Evolutionary conservation across 345 rosid genomes (phyloP), one percentile per base, ranked within the genome.

Genomic region (Eucalyptus albens): DNA sequence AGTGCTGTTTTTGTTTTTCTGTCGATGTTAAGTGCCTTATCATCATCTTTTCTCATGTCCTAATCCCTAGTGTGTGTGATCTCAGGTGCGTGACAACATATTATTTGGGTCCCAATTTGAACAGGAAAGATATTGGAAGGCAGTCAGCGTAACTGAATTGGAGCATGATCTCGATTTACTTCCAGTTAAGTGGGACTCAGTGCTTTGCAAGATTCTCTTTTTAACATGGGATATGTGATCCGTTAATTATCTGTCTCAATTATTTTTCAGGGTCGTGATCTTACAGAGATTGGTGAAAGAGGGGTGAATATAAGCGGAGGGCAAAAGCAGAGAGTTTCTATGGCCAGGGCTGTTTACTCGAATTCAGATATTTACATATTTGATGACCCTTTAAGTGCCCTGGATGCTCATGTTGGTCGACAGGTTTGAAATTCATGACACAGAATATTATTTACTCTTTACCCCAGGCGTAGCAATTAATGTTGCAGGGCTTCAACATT

Each of bases 231-330:
- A 50, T 53, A 53, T 88, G 26, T 22, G 19, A 44, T 67, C 45
- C 45, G 8, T 49, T 49, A 69, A 77, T 51, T 47, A 37, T 42
- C 55, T 1, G n/a, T 87, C 65, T 47, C 47, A 89, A 59, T 55
- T 11, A 80, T 51, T 90, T 88, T 88, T 87, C 92, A 98, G 99
- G 98, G 96, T 27, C 96, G 93, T 90, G 99, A 98, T 94, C 93
- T 94, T 87, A 95, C 99, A 2, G 99, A 98, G 95, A 98, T 98
- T 91, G 99, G 99, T 89, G 99, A 98, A 92, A 96, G 99, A 91
- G 99, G 99, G 89, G 99, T 98, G 85, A 98, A 98, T 92, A 95
- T 98, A 50, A 98, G 99, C 91, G 99, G 99, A 88, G 99, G 99
- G 91, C 99, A 98, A 87, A 98, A 98, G 93, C 99, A 97, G 92